Evolutionary conservation across 1,284 basidiomycete genomes (phyloP).

Genomic region (Leccinum pachyderme): DNA sequence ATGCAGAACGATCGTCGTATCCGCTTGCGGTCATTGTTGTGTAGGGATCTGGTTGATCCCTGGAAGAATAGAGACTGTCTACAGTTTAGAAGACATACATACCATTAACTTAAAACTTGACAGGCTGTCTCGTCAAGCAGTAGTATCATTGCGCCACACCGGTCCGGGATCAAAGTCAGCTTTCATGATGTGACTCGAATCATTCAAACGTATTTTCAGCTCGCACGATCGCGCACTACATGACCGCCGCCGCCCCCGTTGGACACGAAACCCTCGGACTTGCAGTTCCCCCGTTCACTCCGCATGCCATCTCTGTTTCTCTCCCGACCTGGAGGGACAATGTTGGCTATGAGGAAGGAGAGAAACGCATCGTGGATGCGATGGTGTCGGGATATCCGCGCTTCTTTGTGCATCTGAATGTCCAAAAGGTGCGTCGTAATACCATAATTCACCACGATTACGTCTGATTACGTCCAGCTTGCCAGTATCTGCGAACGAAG

Average conservation of each 20-base stretch:
- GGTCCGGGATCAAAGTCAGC: not conserved
- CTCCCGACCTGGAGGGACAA: constrained; percentile 94
- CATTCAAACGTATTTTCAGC: not conserved
- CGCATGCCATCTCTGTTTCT: constrained; percentile 97
- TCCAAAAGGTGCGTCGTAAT: constrained; percentile 69
- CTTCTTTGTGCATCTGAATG: constrained; percentile 91
- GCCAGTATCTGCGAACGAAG: constrained; percentile 73
- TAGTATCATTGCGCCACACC: not conserved
- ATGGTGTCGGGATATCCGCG: constrained; percentile 97
- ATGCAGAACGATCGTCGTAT: constrained; percentile 19
- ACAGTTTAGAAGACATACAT: not conserved
- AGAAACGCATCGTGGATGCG: constrained; percentile 74
- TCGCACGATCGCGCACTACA: not conserved
- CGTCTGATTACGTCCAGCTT: constrained; percentile 50
- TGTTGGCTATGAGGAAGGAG: constrained; percentile 91
- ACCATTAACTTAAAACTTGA: too few species aligned
- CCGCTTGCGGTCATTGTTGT: not conserved
- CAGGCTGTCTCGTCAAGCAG: not conserved
- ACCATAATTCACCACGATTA: not conserved
- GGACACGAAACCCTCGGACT: constrained; percentile 44
- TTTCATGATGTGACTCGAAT: not conserved
- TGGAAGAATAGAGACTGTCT: not conserved
- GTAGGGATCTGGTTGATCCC: not conserved
- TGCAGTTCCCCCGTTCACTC: constrained; percentile 63
- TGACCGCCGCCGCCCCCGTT: constrained; percentile 17